Base-by-base conservation (phyloP, 2,329 filamentous ascomycete species). In the Didymella arachidicola region DNA sequence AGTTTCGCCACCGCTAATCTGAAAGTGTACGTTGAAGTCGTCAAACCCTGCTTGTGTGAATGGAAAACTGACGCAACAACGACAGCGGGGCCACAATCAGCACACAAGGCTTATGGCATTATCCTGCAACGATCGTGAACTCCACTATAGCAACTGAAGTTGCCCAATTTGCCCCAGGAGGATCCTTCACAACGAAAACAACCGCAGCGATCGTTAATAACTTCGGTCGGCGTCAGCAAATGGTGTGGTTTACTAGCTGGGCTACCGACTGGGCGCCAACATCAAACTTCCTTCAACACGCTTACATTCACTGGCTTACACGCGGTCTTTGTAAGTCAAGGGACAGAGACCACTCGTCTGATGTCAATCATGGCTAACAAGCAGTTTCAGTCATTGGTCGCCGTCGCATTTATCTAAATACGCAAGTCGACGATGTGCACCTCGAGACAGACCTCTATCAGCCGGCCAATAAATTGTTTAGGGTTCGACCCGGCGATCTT, bases 391-490 rank as follows among this genome's bases (percentile, higher is more conserved):
- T 43, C 61, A 77, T 83, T 10, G 85, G 85, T n/a, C 82, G 84
- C 68, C 81, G 84, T 52, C 80, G 84, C 61, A 78, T 83, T 36
- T 81, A 85, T 60, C 72, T 87, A 34, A 83, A 77, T 73, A 82
- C 84, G 12, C 85, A 87, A 66, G 82, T 88, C 30, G 86, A 89
- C 65, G 86, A 89, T 63, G 84, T 89, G 78, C 84, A 87, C 64
- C 77, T 89, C 19, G 76, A 79, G 69, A 79, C 77, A 2, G 69
- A 69, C 3, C 58, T 79, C 26, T 79, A 79, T 57, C 43, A 62
- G n/a, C 50, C 72, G 18, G 84, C 85, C 1, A 80, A 79, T 6
- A 77, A 72, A 0, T 78, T 75, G 6, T 88, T 84, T 76, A 81
- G 83, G 19, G 77, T 84, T 53, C 71, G 69, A 25, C 70, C 73